phyloP scores from a whole-genome alignment of 2,329 filamentous ascomycete species.

The Grosmannia penicillata region DNA sequence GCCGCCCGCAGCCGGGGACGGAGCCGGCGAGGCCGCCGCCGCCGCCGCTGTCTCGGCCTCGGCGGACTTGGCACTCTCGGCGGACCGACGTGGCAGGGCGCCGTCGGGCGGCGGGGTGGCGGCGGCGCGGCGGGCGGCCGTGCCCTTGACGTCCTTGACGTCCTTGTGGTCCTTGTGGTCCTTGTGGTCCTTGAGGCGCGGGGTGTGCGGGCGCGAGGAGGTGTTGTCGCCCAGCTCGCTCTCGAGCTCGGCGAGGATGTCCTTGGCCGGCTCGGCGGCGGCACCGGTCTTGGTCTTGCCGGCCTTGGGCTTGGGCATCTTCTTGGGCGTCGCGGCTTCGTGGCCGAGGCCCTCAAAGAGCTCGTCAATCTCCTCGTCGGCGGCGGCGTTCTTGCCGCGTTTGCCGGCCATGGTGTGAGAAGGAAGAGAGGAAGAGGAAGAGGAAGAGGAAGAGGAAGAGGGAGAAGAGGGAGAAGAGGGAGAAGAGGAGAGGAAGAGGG shows the following conservation, averaged over 20 bases:
- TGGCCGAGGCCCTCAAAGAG: conserved; percentile 49
- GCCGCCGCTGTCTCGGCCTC: conserved; percentile 25
- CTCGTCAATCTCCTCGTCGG: conserved; percentile 49
- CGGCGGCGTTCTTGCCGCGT: conserved; percentile 32
- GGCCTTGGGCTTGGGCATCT: conserved; percentile 24
- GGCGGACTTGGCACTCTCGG: conserved; percentile 13
- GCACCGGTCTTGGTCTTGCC: conserved; percentile 25
- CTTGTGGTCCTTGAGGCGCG: conserved; percentile 55
- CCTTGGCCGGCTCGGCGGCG: conserved; percentile 44
- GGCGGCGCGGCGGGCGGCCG: conserved; percentile 34
- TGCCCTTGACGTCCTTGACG: conserved; percentile 36
- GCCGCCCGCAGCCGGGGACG: conserved; percentile 27
- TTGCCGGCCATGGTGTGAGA: conserved; percentile 40
- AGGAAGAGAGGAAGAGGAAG: not conserved
- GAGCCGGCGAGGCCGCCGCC: conserved; percentile 15
- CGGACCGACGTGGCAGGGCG: conserved; percentile 19
- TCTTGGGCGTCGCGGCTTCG: conserved; percentile 35
- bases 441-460: not conserved
- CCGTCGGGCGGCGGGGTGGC: conserved; percentile 46
- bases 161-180: too few species aligned
- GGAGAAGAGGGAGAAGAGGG: not conserved
- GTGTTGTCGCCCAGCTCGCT: conserved; percentile 57
- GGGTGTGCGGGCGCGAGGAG: conserved; percentile 64
- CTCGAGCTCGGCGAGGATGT: conserved; percentile 79
- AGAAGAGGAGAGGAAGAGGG: not conserved